These are phyloP conservation scores for Spergularia marina DNA, from an alignment of 148 eudicot species.

Conservation along the genomic window DNA sequence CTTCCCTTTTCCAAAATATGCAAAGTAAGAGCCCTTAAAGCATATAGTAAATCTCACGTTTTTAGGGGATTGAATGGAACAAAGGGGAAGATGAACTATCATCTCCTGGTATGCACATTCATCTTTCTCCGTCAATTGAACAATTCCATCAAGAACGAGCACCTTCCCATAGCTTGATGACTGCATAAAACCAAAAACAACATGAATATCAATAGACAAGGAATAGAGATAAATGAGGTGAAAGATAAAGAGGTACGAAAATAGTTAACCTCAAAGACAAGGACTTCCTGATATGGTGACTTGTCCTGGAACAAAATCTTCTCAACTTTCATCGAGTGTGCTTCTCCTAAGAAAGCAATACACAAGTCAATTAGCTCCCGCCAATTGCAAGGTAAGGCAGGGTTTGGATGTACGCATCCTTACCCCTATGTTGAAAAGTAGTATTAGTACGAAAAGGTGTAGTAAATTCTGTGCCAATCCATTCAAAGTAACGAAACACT, in stretches of 20 bases:
- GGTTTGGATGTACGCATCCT: too few relatives aligned
- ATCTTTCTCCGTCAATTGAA: conserved; percentile 91
- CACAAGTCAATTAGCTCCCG: background rate
- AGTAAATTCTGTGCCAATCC: background rate
- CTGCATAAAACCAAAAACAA: conserved; percentile 41
- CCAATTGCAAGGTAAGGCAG: background rate
- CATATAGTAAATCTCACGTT: conserved; percentile 38
- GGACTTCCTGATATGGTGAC: conserved; percentile 81
- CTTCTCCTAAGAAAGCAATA: conserved; percentile 58
- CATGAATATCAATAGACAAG: background rate
- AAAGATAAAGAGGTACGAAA: background rate
- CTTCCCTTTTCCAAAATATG: background rate
- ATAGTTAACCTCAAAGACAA: conserved; percentile 76
- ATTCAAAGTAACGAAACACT: background rate
- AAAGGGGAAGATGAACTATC: conserved; percentile 94
- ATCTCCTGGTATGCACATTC: conserved; percentile 97
- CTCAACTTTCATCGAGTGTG: conserved; percentile 82
- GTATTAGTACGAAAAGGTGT: background rate
- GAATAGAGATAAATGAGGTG: background rate
- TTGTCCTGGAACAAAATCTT: conserved; percentile 63
- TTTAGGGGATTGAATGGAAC: conserved; percentile 80
- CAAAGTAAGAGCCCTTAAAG: background rate
- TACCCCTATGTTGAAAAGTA: background rate
- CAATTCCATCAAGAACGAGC: conserved; percentile 90
- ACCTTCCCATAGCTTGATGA: conserved; percentile 77